These are phyloP conservation scores for Boletellus sp. DNA, from an alignment of 768 basidiomycete species.

Conservation along the genomic window DNA sequence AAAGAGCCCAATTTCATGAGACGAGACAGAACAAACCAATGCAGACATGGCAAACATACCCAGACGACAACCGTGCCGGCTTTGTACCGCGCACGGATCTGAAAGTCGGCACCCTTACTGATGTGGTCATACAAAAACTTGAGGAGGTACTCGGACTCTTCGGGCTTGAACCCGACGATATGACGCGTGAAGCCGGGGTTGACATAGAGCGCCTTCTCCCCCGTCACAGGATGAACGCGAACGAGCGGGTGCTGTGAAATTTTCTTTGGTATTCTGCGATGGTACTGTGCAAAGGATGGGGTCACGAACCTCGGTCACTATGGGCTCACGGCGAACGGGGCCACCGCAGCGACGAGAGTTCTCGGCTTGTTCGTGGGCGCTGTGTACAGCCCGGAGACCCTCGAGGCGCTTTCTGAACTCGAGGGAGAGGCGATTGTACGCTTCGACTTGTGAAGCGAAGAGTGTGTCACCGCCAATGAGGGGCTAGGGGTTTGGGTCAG, in stretches of 20 bases:
- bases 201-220: constrained; percentile 59
- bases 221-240: constrained; percentile 57
- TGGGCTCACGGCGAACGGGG: constrained; percentile 48
- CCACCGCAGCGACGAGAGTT: constrained; percentile 40
- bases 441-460: constrained; percentile 55
- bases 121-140: constrained; percentile 55
- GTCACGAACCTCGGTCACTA: constrained; percentile 40
- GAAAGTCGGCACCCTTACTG: constrained; percentile 48
- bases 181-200: constrained; percentile 52
- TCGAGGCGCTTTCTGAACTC: constrained; percentile 56
- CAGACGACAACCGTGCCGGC: constrained; percentile 57
- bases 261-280: no score
- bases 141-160: constrained; percentile 54
- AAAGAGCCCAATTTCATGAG: not conserved
- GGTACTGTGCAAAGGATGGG: no score
- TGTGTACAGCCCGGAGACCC: constrained; percentile 54
- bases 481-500: constrained; percentile 15
- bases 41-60: constrained; percentile 30
- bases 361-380: constrained; percentile 51
- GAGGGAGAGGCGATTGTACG: constrained; percentile 55
- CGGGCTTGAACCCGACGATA: constrained; percentile 53
- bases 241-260: constrained; percentile 47
- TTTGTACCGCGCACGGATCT: constrained; percentile 46
- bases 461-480: constrained; percentile 50
- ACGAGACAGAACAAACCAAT: no score